phyloP scores from a whole-genome alignment of 106 monocot genomes.

The Allium sativum region DNA sequence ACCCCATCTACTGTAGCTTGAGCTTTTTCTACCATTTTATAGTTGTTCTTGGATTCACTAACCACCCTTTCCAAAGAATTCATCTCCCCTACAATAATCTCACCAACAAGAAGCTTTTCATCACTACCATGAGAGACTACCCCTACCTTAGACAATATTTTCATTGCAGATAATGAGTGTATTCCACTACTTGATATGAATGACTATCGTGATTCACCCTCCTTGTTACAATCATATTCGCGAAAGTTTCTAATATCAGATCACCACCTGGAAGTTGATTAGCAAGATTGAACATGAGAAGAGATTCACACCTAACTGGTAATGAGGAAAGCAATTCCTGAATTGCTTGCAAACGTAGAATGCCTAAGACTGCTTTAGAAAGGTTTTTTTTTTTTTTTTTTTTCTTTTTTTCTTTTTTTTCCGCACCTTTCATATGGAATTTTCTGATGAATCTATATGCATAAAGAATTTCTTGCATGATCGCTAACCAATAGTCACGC shows the following conservation, averaged over 20 bases:
- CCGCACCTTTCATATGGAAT: constrained; percentile 41
- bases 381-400: too few relatives aligned
- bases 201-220: constrained; percentile 19
- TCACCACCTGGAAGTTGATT: constrained; percentile 96
- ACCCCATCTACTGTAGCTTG: constrained; percentile 75
- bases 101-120: constrained; percentile 72
- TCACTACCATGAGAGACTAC: constrained; percentile 30
- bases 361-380: constrained; percentile 61
- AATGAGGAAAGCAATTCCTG: constrained; percentile 40
- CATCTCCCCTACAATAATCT: constrained; percentile 75
- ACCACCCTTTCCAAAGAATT: constrained; percentile 58
- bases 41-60: constrained; percentile 49
- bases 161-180: constrained; percentile 54
- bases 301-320: constrained; percentile 38
- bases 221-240: constrained; percentile 36
- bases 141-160: constrained; percentile 67
- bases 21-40: constrained; percentile 73
- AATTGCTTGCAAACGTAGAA: constrained; percentile 82
- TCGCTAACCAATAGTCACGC: constrained; percentile 89
- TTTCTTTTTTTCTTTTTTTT: constrained; percentile 83
- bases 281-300: constrained; percentile 86
- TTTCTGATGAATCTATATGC: constrained; percentile 74
- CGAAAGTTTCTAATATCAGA: constrained; percentile 75
- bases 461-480: constrained; percentile 70
- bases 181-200: constrained; percentile 30